Percentiles rank a stretch among this genome's conserved stretches.
phyloP scores from a whole-genome alignment of 352 stramenopile genomes.

The Phytophthora vignae region DNA sequence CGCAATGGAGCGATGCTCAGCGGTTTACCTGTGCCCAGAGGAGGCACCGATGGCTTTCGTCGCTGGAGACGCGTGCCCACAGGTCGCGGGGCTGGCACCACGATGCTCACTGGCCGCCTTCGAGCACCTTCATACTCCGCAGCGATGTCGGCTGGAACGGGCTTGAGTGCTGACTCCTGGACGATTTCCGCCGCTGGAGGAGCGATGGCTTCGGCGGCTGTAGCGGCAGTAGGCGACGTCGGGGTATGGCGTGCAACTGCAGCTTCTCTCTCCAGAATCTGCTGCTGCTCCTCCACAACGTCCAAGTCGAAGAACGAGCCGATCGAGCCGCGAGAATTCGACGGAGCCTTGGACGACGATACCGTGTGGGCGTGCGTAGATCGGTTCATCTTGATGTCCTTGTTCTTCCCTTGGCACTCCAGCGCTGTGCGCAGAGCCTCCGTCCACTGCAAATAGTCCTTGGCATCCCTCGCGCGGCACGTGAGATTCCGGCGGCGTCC shows the following conservation, averaged over 20 bases:
- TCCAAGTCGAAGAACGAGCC: slow-evolving; percentile 25
- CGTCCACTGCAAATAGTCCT: slow-evolving; percentile 46
- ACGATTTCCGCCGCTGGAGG: slow-evolving; percentile 21
- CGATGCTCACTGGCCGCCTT: slow-evolving; percentile 17
- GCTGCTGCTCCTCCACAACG: slow-evolving; percentile 26
- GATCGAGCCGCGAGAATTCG: slow-evolving; percentile 15
- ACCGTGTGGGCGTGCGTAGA: slow-evolving; percentile 22
- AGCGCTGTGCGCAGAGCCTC: slow-evolving; percentile 29
- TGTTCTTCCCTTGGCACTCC: slow-evolving; percentile 29
- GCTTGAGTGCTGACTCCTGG: slow-evolving; percentile 32
- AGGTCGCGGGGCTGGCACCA: slow-evolving; percentile 6
- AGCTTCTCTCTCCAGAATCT: slow-evolving; percentile 27
- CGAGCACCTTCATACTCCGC: slow-evolving; percentile 22
- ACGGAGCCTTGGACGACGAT: slow-evolving; percentile 30
- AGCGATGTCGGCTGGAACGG: slow-evolving; percentile 34
- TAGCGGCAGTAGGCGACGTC: slow-evolving; percentile 31
- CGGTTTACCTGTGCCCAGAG: slow-evolving; percentile 5
- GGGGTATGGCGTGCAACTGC: slow-evolving; percentile 15
- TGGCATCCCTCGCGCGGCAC: slow-evolving; percentile 37
- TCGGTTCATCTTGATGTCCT: slow-evolving; percentile 15
- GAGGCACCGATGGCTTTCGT: slow-evolving; percentile 19
- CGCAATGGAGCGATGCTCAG: slow-evolving; percentile 4
- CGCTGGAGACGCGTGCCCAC: slow-evolving; percentile 26
- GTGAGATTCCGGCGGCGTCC: slow-evolving; percentile 30
- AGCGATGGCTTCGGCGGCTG: slow-evolving; percentile 20